Conservation (phyloP, 1,139 yeast genomes). For the Debaryomyces coudertii region DNA sequence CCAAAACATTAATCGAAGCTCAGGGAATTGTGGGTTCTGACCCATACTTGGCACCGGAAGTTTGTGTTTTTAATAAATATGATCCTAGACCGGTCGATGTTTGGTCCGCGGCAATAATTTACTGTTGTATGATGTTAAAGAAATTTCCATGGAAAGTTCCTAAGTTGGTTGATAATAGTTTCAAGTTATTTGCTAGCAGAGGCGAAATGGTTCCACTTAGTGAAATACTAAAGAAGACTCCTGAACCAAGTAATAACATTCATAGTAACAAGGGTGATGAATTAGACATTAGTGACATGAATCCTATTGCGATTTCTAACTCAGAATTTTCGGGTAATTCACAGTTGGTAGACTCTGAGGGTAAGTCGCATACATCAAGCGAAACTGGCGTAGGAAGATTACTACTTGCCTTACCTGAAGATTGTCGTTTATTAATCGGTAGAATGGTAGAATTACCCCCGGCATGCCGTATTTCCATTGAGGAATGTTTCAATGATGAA, state of each 20-base stretch:
- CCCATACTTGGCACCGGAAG: slow-evolving; percentile 95
- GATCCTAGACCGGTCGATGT: slow-evolving; percentile 95
- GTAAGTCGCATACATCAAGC: slow-evolving; percentile 55
- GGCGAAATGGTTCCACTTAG: slow-evolving; percentile 48
- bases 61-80: slow-evolving; percentile 75
- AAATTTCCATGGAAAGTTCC: slow-evolving; percentile 98
- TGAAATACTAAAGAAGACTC: slow-evolving; percentile 45
- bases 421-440: slow-evolving; percentile 64
- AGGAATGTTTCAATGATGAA: slow-evolving; percentile 76
- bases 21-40: slow-evolving; percentile 94
- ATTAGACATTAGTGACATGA: slow-evolving; percentile 26
- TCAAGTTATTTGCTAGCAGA: slow-evolving; percentile 61
- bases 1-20: slow-evolving; percentile 76
- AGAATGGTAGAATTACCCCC: slow-evolving; percentile 83
- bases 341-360: slow-evolving; percentile 34
- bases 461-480: slow-evolving; percentile 82
- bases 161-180: slow-evolving; percentile 80
- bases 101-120: slow-evolving; percentile 94
- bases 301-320: slow-evolving; percentile 13
- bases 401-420: slow-evolving; percentile 69
- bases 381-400: slow-evolving; percentile 73
- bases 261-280: slow-evolving; percentile 30
- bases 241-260: slow-evolving; percentile 31
- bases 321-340: slow-evolving; percentile 7
- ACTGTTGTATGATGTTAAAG: slow-evolving; percentile 92